Conservation (phyloP, 2,329 filamentous ascomycete species). For the Pseudomassariella vexata region DNA sequence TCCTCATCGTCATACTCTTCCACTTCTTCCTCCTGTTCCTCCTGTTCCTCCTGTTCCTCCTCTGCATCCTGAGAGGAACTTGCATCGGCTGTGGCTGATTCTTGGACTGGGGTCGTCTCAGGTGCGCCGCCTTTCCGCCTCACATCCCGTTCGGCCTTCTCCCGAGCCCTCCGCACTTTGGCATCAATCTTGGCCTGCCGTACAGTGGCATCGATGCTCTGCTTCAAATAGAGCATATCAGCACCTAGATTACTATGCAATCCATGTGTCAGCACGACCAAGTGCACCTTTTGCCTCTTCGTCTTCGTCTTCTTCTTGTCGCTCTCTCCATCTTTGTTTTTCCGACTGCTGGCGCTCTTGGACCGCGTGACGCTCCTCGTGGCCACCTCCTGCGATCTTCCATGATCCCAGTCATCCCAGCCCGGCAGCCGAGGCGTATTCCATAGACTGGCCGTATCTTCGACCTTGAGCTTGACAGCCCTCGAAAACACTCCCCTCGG, state of each 20-base stretch:
- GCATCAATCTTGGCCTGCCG: conserved; percentile 68
- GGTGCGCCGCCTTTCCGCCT: no score
- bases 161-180: conserved; percentile 50
- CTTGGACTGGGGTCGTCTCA: no score
- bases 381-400: conserved; percentile 13
- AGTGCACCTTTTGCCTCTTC: conserved; percentile 74
- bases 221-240: conserved; percentile 96
- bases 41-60: conserved; percentile 15
- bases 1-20: conserved; percentile 71
- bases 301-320: conserved; percentile 25
- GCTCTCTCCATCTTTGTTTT: conserved; percentile 7
- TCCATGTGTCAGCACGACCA: conserved; percentile 90
- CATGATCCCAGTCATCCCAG: conserved; percentile 41
- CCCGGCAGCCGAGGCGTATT: conserved; percentile 80
- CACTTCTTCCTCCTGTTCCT: conserved; percentile 30
- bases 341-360: conserved; percentile 6
- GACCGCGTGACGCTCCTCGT: conserved; percentile 15
- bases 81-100: no score
- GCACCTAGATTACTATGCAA: conserved; percentile 92
- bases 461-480: conserved; percentile 70
- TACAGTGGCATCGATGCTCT: conserved; percentile 85
- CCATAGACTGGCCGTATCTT: conserved; percentile 88
- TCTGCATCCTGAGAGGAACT: conserved; percentile 11
- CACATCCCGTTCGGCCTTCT: conserved; percentile 30
- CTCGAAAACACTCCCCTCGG: conserved; percentile 77